A percentile compares a stretch with the other conserved stretches of the same genome.
phyloP scores from a whole-genome alignment of 768 basidiomycete genomes.

The Pulveroboletus sp. region DNA sequence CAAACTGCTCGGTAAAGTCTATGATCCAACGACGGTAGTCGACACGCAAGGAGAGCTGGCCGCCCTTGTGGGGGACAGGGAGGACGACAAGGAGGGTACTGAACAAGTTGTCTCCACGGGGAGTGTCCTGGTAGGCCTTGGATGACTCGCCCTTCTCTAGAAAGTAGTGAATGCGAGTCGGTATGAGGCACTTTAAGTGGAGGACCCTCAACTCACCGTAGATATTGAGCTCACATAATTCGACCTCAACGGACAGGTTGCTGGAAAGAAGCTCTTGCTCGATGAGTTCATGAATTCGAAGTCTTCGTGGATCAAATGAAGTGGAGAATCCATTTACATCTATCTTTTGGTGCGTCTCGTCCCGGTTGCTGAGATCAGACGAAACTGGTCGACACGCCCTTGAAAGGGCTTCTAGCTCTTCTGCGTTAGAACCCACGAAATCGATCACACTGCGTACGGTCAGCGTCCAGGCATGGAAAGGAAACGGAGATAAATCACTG shows the following conservation, averaged over 20 bases:
- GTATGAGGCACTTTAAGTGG: not conserved
- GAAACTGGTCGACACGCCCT: slow-evolving; percentile 38
- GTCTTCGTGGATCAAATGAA: slow-evolving; percentile 27
- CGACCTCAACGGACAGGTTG: slow-evolving; percentile 16
- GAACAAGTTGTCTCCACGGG: slow-evolving; percentile 42
- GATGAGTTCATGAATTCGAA: slow-evolving; percentile 19
- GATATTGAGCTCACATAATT: slow-evolving; percentile 47
- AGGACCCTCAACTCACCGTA: slow-evolving; percentile 35
- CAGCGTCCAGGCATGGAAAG: not conserved
- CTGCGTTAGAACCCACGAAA: not conserved
- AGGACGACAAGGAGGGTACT: slow-evolving; percentile 53
- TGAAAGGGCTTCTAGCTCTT: slow-evolving; percentile 20
- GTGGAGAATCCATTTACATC: slow-evolving; percentile 34
- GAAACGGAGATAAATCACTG: not conserved
- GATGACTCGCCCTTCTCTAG: slow-evolving; percentile 10
- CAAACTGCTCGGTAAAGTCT: slow-evolving; percentile 1
- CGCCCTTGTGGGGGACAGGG: slow-evolving; percentile 32
- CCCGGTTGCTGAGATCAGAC: slow-evolving; percentile 36
- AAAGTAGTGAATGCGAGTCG: not conserved
- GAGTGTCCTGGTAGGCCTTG: slow-evolving; percentile 30
- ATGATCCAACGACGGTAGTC: not conserved
- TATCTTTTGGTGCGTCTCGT: slow-evolving; percentile 46
- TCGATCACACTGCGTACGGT: not conserved
- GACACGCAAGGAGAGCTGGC: slow-evolving; percentile 1
- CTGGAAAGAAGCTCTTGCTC: slow-evolving; percentile 11